Conservation (phyloP, 2,329 filamentous ascomycete species). For the Epicoccum sorghinum region DNA sequence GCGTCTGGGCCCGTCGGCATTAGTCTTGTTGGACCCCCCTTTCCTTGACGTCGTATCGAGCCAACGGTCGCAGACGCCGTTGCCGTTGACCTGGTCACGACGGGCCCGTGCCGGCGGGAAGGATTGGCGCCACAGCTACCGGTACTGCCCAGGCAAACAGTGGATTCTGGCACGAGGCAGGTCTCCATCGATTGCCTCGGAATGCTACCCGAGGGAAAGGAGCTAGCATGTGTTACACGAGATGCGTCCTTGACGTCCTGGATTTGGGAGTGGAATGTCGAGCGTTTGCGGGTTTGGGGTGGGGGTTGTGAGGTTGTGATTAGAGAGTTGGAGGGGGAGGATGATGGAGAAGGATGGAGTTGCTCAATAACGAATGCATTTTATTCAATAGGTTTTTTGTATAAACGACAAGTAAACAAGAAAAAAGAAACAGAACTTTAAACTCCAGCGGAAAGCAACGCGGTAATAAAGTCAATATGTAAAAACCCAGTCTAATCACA, state of each 20-base stretch:
- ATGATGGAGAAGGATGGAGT: too few relatives aligned
- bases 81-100: constrained; percentile 12
- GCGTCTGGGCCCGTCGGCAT: not conserved
- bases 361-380: constrained; percentile 4
- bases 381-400: not conserved
- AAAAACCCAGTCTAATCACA: constrained; percentile 10
- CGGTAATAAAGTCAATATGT: constrained; percentile 10
- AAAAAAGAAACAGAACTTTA: not conserved
- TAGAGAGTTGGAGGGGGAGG: too few relatives aligned
- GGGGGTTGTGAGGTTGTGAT: too few relatives aligned
- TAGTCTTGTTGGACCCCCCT: not conserved
- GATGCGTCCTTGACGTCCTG: constrained; percentile 1
- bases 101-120: constrained; percentile 1
- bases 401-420: not conserved
- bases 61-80: constrained; percentile 1
- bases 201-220: constrained; percentile 5
- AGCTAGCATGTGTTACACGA: constrained; percentile 5
- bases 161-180: constrained; percentile 1
- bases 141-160: not conserved
- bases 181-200: not conserved
- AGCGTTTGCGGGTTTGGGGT: not conserved
- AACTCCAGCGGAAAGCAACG: not conserved
- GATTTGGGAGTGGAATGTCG: constrained; percentile 5
- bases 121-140: not conserved
- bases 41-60: too few relatives aligned